These are phyloP conservation scores for Penicillium oxalicum DNA, from an alignment of 2,329 filamentous ascomycete genomes.

Conservation along the genomic window DNA sequence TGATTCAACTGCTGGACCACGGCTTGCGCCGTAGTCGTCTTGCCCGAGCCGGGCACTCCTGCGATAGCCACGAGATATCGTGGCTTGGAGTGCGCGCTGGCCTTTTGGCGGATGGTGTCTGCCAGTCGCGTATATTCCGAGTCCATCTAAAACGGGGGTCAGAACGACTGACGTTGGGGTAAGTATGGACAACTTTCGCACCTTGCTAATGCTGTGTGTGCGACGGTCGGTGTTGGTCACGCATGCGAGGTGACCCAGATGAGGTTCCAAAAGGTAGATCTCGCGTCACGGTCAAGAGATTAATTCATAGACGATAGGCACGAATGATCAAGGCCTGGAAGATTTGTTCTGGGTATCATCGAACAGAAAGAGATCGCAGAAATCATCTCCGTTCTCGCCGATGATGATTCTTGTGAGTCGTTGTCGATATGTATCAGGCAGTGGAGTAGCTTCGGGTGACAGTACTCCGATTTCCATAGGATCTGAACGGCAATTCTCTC, in stretches of 20 bases:
- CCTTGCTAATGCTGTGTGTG: not conserved
- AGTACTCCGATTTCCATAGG: conserved; percentile 20
- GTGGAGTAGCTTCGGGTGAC: conserved; percentile 21
- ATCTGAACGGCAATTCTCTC: too few species aligned
- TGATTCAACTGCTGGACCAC: conserved; percentile 25
- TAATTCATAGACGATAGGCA: too few species aligned
- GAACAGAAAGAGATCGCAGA: too few species aligned
- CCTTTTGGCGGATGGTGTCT: conserved; percentile 13
- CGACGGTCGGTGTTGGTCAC: too few species aligned
- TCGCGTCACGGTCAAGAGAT: too few species aligned
- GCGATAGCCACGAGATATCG: conserved; percentile 26
- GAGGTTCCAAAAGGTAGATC: too few species aligned
- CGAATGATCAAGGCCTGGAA: too few species aligned
- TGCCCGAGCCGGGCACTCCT: conserved; percentile 31
- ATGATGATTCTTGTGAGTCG: not conserved
- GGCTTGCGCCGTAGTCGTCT: conserved; percentile 29
- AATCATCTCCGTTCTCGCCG: too few species aligned
- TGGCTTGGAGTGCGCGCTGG: conserved; percentile 10
- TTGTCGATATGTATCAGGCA: conserved; percentile 9
- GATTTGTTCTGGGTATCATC: too few species aligned
- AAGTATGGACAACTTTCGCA: not conserved
- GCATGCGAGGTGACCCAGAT: too few species aligned
- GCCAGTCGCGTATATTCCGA: conserved; percentile 18
- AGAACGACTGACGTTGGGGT: not conserved
- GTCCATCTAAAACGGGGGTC: conserved; percentile 17